Base-by-base conservation (phyloP, 495 filamentous ascomycete species). In the Daldinia bambusicola region DNA sequence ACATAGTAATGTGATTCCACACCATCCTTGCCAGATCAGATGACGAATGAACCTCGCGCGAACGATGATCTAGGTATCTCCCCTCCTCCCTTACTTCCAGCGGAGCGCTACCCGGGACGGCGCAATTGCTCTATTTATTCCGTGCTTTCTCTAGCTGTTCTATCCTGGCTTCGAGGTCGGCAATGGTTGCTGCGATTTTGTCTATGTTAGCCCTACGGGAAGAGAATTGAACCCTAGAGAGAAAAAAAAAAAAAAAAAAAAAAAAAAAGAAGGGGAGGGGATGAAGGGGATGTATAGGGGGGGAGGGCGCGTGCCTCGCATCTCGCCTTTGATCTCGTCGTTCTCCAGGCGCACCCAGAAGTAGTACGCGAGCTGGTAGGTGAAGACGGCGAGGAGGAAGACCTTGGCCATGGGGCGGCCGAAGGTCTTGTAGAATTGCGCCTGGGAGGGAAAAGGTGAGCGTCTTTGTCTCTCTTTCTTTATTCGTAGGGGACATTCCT, bases 321-420 rank as follows among this genome's bases (percentile, higher is more conserved):
- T 88, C 50, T 90, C 83, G 10, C 84, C 80, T 79, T 88, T 92
- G 32, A 84, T 81, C 77, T 94, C 92, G 66, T 92, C 84, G 60
- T 83, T 85, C 80, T 98, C 95, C n/a, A 98, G 82, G 80, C 92
- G 95, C 79, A 88, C 65, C 95, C 95, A 99, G 20, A 83, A 80
- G 87, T 88, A 96, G 80, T 97, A 97, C 26, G 88, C 79, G 9
- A 92, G 74, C 78, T 99, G 95, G 80, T 97, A 99, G 0, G 91
- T 92, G 78, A 97, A 91, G 22, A 97, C 83, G 13, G 93, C 92
- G 56, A 93, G 89, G 8, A 98, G 85, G 74, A 97, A 90, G 65
- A 91, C 90, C 80, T 97, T 98, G 40, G 86, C 86, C 63, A 98
- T 86, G 12, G 95, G 94, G 6, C 91, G 84, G 30, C 86, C 84